Evolutionary conservation across 495 filamentous ascomycete species (phyloP).

Genomic region (Symbiotaphrina buchneri): DNA sequence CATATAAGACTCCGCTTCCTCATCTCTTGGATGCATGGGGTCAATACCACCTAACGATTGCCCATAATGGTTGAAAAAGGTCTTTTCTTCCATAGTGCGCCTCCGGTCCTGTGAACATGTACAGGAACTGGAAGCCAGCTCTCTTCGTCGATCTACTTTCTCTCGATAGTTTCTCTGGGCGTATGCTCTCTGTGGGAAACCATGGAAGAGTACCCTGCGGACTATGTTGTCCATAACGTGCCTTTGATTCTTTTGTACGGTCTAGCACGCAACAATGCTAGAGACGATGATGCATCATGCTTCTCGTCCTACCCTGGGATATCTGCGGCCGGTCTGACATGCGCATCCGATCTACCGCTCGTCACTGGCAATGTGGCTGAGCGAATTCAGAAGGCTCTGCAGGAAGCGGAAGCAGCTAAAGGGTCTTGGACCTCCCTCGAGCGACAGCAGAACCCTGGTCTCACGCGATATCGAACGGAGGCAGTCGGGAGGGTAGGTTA

Average conservation of each 20-base stretch:
- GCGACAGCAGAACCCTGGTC: conserved; percentile 12
- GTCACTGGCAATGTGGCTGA: conserved; percentile 40
- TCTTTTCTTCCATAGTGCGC: too few relatives aligned
- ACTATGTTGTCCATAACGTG: conserved; percentile 62
- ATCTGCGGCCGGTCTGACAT: conserved; percentile 33
- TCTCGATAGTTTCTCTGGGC: neutral
- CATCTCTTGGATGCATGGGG: too few relatives aligned
- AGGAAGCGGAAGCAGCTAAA: conserved; percentile 37
- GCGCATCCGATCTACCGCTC: conserved; percentile 41
- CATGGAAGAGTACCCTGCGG: conserved; percentile 76
- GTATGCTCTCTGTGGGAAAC: neutral
- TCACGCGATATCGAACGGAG: conserved; percentile 34
- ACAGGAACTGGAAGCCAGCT: too few relatives aligned
- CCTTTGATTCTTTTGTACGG: conserved; percentile 65
- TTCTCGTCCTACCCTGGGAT: too few relatives aligned
- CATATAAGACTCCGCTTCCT: too few relatives aligned
- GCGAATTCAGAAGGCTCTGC: conserved; percentile 42
- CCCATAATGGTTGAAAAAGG: too few relatives aligned
- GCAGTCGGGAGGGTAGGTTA: conserved; percentile 56
- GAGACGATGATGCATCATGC: too few relatives aligned
- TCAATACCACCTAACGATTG: too few relatives aligned
- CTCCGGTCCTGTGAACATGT: too few relatives aligned
- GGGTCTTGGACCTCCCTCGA: conserved; percentile 32
- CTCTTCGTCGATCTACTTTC: too few relatives aligned
- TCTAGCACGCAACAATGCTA: too few relatives aligned